phyloP scores from a whole-genome alignment of 2,329 filamentous ascomycete genomes.

The Cryphonectria carpinicola region DNA sequence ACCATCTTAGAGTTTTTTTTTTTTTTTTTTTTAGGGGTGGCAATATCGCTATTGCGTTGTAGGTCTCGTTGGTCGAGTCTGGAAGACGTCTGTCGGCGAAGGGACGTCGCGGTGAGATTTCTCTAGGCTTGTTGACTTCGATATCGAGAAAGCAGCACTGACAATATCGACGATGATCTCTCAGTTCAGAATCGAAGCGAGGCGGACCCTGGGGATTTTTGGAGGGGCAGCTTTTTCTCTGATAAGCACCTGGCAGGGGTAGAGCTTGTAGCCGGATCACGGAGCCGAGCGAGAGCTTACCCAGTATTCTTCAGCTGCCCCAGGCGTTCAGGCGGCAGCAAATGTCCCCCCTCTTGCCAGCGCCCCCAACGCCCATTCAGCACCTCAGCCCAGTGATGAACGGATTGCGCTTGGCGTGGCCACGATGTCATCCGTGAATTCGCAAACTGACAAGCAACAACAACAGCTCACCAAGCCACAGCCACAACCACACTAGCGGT shows the following conservation, averaged over 20 bases:
- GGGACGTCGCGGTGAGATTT: not conserved
- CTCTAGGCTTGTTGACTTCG: not conserved
- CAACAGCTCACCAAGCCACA: constrained; percentile 8
- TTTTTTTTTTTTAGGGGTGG: not conserved
- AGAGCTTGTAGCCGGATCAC: constrained; percentile 5
- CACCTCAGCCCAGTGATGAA: not conserved
- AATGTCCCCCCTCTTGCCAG: not conserved
- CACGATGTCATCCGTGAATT: constrained; percentile 7
- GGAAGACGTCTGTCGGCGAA: not conserved
- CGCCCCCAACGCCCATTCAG: not conserved
- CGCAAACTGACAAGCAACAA: not conserved
- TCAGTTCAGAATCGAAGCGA: not conserved
- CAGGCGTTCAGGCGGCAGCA: not conserved
- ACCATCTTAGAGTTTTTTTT: constrained; percentile 70
- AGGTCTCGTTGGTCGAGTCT: not conserved
- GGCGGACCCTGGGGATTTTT: constrained; percentile 3
- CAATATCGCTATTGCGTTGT: not conserved
- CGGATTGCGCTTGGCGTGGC: constrained; percentile 3
- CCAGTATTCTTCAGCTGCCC: not conserved
- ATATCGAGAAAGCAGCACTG: not conserved
- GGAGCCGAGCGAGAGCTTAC: constrained; percentile 1
- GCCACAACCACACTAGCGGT: not conserved
- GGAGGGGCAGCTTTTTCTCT: constrained; percentile 17
- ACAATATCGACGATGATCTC: not conserved
- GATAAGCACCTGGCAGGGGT: constrained; percentile 8